These are phyloP conservation scores for Hordeum marinum DNA, from an alignment of 176 grass and related monocot genomes.

Conservation along the genomic window DNA sequence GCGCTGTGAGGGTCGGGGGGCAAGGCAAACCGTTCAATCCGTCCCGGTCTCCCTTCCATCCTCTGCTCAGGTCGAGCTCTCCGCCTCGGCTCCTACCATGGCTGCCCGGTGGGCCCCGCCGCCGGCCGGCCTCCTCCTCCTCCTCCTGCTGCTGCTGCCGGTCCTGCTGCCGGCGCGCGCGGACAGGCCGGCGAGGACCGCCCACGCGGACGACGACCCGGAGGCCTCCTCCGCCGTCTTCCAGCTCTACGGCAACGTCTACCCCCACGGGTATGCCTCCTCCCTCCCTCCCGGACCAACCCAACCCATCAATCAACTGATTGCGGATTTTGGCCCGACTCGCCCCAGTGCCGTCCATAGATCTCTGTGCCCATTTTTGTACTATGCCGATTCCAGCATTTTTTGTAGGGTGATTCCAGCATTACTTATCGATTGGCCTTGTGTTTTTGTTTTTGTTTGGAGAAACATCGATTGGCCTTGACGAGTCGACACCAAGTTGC, in stretches of 20 bases:
- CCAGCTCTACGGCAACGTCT: slow-evolving; percentile 82
- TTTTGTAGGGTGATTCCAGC: too few species aligned
- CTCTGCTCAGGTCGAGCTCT: slow-evolving; percentile 6
- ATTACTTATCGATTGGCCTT: not conserved
- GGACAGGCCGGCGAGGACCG: slow-evolving; percentile 32
- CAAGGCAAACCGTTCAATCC: not conserved
- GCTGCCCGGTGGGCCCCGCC: slow-evolving; percentile 24
- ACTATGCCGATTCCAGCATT: not conserved
- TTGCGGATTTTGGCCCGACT: not conserved
- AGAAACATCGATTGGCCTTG: not conserved
- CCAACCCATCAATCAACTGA: slow-evolving; percentile 31
- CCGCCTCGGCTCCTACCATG: not conserved
- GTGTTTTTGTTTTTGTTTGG: too few species aligned
- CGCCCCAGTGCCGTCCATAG: not conserved
- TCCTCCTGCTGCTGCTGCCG: slow-evolving; percentile 18
- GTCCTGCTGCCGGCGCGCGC: slow-evolving; percentile 4
- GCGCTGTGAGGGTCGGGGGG: not conserved
- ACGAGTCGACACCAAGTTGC: not conserved
- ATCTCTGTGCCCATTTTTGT: slow-evolving; percentile 5
- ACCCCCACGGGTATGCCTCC: slow-evolving; percentile 60
- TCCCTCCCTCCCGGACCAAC: not conserved
- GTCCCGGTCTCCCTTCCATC: not conserved
- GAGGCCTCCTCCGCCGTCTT: slow-evolving; percentile 60
- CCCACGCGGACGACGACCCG: not conserved
- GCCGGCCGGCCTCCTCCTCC: slow-evolving; percentile 2